These are phyloP conservation scores for Venturiaceae sp. DNA, from an alignment of 2,329 filamentous ascomycete species.

Conservation along the genomic window DNA sequence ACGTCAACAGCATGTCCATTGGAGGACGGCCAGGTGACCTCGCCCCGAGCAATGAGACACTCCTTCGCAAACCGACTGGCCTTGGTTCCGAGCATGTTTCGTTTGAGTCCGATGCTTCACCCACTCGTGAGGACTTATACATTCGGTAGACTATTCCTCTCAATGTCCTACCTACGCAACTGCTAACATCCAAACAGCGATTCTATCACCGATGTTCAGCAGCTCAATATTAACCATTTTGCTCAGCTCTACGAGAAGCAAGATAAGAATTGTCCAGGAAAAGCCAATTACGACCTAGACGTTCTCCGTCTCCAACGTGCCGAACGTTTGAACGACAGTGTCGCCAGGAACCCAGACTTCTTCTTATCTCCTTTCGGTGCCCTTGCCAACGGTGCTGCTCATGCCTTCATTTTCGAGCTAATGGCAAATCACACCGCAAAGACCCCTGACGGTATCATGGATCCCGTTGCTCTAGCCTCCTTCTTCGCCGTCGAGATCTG, in stretches of 20 bases:
- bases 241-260: conserved; percentile 1
- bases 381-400: conserved; percentile 12
- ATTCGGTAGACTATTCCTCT: neutral
- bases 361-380: conserved; percentile 13
- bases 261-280: conserved; percentile 10
- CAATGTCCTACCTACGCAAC: neutral
- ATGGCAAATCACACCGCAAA: conserved; percentile 30
- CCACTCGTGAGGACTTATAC: conserved; percentile 20
- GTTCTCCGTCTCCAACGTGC: conserved; percentile 18
- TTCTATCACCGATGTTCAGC: neutral
- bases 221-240: neutral
- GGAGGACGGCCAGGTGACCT: neutral
- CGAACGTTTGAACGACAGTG: conserved; percentile 18
- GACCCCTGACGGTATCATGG: conserved; percentile 25
- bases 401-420: conserved; percentile 15
- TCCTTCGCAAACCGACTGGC: conserved; percentile 17
- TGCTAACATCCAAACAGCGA: neutral
- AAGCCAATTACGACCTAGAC: conserved; percentile 20
- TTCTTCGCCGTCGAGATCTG: conserved; percentile 28
- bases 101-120: conserved; percentile 24
- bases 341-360: conserved; percentile 21
- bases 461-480: conserved; percentile 26
- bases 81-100: conserved; percentile 20
- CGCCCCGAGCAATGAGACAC: neutral
- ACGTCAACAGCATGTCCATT: neutral